A percentile compares a stretch with the other conserved stretches of the same genome.
phyloP scores from a whole-genome alignment of 140 eudicot genomes.

The Eryngium alpinum region DNA sequence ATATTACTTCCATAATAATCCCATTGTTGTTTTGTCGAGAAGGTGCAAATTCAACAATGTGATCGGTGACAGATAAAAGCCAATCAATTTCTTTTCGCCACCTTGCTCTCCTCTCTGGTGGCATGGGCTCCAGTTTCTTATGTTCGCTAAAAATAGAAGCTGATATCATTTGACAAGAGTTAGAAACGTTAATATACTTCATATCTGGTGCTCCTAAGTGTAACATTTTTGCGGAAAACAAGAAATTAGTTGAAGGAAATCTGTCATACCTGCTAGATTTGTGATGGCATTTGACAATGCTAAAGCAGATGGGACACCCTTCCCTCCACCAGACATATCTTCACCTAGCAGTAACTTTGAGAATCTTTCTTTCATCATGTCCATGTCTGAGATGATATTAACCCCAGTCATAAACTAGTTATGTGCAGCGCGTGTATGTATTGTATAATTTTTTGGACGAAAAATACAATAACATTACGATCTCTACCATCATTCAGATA shows the following conservation, averaged over 20 bases:
- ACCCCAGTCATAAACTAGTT: background rate
- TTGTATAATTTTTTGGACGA: too few species aligned
- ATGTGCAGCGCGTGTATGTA: background rate
- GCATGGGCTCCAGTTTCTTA: conserved; percentile 28
- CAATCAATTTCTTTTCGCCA: conserved; percentile 17
- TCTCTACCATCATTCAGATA: background rate
- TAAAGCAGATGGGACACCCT: conserved; percentile 73
- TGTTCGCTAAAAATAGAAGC: conserved; percentile 79
- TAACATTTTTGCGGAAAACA: background rate
- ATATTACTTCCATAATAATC: conserved; percentile 5
- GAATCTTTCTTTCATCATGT: conserved; percentile 64
- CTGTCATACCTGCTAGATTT: conserved; percentile 61
- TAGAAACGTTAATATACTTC: background rate
- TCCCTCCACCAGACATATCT: conserved; percentile 91
- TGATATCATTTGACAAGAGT: conserved; percentile 21
- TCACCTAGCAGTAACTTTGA: conserved; percentile 83
- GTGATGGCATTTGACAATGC: conserved; percentile 91
- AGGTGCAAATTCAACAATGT: conserved; percentile 16
- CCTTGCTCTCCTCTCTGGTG: conserved; percentile 13
- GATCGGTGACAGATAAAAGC: conserved; percentile 18
- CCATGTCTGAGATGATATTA: conserved; percentile 39
- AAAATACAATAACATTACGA: background rate
- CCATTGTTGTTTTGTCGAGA: conserved; percentile 12
- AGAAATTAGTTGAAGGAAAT: background rate
- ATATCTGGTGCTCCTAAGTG: background rate